Evolutionary conservation across 805 yeast genomes (phyloP), one percentile per base, ranked within the genome.

Genomic region (Clavispora asparagi): DNA sequence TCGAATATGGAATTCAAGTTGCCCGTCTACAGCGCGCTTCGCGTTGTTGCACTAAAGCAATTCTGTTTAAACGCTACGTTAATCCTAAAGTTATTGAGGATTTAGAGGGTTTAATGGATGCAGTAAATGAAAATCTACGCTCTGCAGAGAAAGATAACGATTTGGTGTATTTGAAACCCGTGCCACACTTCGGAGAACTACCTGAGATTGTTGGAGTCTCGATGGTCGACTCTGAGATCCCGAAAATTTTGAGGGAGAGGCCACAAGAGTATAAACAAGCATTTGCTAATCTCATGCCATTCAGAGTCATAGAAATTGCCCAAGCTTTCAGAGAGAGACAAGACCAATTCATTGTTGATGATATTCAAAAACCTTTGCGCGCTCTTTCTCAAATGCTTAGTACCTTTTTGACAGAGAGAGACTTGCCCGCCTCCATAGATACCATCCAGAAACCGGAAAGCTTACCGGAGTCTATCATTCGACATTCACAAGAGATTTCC

Each of bases 71-170:
- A 32, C 71, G 70, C 43, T 71, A 73, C 45, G 79, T 76, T 1
- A 50, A 61, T n/a, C 55, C 62, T 9, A 43, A 65, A 2, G 82
- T 81, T 0, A 51, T 74, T 6, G 77, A 74, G 6, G 89, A 84
- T 56, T 62, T 82, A 9, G 54, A 64, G 14, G 81, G 82, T 0
- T 71, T 91, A 16, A 52, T 61, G 1, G 60, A 62, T 3, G 71
- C 73, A 2, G 69, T 86, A 1, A 58, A 64, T 9, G 73, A 70
- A 1, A 70, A 74, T 1, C 57, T 83, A 9, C 64, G 70, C 14
- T 68, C 76, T 3, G 79, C 91, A 0, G 89, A 85, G 52, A 76
- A 82, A 52, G 97, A 90, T 53, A 90, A 90, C 59, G 91, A 89
- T 57, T 69, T 89, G 54, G 82, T 91, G 6, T 87, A 88, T 61